phyloP scores from a whole-genome alignment of 257 asterid genomes.

The Oldenlandia corymbosa region DNA sequence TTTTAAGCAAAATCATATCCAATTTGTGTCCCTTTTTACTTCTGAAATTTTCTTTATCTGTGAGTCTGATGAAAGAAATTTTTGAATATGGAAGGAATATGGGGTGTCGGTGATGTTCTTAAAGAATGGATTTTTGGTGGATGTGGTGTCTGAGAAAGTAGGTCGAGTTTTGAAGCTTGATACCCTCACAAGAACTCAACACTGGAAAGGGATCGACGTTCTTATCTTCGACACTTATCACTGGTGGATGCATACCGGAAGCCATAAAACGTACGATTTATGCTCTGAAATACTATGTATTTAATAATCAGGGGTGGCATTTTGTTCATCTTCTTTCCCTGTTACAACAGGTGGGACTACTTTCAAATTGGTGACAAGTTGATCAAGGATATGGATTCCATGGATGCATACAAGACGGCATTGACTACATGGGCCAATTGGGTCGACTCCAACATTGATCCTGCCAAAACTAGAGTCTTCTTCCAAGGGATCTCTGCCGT shows the following conservation, averaged over 20 bases:
- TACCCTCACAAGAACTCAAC: constrained; percentile 30
- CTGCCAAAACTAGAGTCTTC: constrained; percentile 42
- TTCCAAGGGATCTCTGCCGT: constrained; percentile 66
- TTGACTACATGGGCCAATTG: constrained; percentile 73
- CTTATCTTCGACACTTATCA: constrained; percentile 68
- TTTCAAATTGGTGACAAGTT: constrained; percentile 37
- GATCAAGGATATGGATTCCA: constrained; percentile 44
- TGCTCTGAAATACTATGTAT: too few species aligned
- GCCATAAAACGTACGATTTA: constrained; percentile 35
- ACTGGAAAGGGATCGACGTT: constrained; percentile 43
- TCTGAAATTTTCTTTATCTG: background rate
- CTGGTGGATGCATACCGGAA: constrained; percentile 80
- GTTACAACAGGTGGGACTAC: constrained; percentile 44
- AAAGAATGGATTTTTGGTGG: constrained; percentile 61
- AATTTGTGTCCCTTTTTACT: background rate
- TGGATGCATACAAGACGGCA: constrained; percentile 54
- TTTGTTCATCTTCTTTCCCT: background rate
- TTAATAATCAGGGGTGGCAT: too few species aligned
- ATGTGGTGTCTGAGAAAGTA: constrained; percentile 27
- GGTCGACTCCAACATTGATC: constrained; percentile 57
- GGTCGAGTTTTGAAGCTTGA: constrained; percentile 52
- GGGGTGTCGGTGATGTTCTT: constrained; percentile 33
- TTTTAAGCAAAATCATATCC: background rate
- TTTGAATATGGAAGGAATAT: constrained; percentile 29
- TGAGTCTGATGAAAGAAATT: background rate